phyloP scores from a whole-genome alignment of 495 filamentous ascomycete genomes.

The Astrocystis sublimbata region DNA sequence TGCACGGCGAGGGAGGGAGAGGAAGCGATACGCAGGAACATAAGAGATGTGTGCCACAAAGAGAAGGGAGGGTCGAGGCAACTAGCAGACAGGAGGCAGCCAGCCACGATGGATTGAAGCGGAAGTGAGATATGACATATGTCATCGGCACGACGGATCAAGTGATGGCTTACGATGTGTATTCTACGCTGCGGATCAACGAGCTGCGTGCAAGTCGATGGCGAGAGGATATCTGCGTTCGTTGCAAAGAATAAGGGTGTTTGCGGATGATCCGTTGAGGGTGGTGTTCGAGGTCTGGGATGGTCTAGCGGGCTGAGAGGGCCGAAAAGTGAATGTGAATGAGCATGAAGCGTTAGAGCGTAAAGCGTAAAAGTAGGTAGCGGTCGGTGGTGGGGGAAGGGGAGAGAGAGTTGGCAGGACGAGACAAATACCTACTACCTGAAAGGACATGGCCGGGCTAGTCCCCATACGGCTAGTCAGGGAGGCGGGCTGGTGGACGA shows the following conservation, averaged over 20 bases:
- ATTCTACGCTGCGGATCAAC: neutral
- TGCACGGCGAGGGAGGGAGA: conserved; percentile 18
- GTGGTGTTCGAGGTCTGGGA: conserved; percentile 15
- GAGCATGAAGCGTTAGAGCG: neutral
- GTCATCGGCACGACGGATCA: neutral
- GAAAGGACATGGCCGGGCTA: conserved; percentile 13
- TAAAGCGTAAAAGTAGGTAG: conserved; percentile 12
- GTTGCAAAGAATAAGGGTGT: neutral
- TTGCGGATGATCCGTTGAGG: neutral
- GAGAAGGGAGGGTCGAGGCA: neutral
- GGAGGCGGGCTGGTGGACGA: neutral
- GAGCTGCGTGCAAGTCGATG: neutral
- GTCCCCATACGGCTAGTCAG: conserved; percentile 6
- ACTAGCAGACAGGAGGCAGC: too few relatives aligned
- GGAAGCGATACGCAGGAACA: neutral
- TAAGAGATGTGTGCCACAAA: neutral
- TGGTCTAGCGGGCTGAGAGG: conserved; percentile 1
- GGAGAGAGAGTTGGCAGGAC: conserved; percentile 14
- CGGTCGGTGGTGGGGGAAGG: conserved; percentile 19
- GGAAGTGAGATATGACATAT: neutral
- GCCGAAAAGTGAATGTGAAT: neutral
- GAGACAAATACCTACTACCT: conserved; percentile 23
- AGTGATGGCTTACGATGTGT: neutral
- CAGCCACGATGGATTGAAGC: neutral
- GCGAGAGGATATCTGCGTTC: neutral